These are phyloP conservation scores for Gossypium rotundifolium DNA, from an alignment of 345 rosid species.

Conservation along the genomic window DNA sequence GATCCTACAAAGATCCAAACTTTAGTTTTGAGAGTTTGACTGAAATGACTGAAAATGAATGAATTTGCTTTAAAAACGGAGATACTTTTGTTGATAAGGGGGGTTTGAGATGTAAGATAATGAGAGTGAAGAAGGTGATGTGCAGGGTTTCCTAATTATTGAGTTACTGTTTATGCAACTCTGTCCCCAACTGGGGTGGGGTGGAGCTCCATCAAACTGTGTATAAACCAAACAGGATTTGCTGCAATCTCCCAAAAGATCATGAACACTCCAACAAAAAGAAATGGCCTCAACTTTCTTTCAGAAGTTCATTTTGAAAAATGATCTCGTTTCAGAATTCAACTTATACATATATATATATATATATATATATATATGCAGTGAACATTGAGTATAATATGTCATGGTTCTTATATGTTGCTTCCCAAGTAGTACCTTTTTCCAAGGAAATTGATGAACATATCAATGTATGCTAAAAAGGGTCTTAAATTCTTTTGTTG, in stretches of 20 bases:
- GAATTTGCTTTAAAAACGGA: background rate
- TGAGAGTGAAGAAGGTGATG: background rate
- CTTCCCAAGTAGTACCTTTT: background rate
- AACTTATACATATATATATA: no score
- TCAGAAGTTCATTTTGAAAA: background rate
- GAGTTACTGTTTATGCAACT: no score
- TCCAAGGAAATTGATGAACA: background rate
- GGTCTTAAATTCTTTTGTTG: background rate
- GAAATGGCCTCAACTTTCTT: background rate
- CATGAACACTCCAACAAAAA: background rate
- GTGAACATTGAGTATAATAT: background rate
- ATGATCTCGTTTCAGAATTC: background rate
- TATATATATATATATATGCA: background rate
- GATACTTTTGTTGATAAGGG: background rate
- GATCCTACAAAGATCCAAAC: conserved; percentile 25
- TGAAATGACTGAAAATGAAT: background rate
- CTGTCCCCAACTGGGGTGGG: no score
- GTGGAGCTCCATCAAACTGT: no score
- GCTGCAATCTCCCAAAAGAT: no score
- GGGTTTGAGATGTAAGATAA: background rate
- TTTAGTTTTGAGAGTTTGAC: background rate
- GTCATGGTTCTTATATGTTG: background rate
- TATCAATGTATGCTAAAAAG: background rate
- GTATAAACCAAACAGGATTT: no score
- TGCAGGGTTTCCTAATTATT: background rate